These are phyloP conservation scores for Clarireedia sp. DNA, from an alignment of 2,329 filamentous ascomycete species.

Conservation along the genomic window DNA sequence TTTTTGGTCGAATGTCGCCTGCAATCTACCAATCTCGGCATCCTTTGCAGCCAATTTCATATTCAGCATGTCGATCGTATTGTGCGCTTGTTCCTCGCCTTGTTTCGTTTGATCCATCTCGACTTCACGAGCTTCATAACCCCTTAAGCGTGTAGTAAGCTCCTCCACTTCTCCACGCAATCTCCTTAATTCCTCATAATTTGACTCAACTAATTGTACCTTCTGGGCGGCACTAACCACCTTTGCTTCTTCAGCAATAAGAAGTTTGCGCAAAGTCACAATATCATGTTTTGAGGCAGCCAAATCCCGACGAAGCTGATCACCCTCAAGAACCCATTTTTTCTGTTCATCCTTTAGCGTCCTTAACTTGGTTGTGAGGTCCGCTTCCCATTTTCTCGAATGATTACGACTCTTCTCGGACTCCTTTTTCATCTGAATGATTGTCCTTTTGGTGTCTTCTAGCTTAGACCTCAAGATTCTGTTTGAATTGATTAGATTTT, in stretches of 20 bases:
- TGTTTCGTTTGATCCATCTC: conserved; percentile 49
- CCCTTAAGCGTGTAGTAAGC: conserved; percentile 52
- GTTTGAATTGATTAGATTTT: conserved; percentile 72
- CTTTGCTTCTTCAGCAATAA: conserved; percentile 62
- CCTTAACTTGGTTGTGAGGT: conserved; percentile 59
- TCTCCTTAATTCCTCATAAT: conserved; percentile 51
- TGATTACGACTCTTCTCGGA: conserved; percentile 63
- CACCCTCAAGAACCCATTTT: conserved; percentile 51
- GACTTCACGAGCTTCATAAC: conserved; percentile 56
- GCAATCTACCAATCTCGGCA: conserved; percentile 32
- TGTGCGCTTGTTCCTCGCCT: conserved; percentile 51
- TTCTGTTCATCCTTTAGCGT: conserved; percentile 63
- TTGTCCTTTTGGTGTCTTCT: conserved; percentile 63
- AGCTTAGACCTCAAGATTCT: conserved; percentile 64
- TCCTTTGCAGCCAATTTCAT: conserved; percentile 48
- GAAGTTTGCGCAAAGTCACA: conserved; percentile 55
- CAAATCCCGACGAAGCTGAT: conserved; percentile 49
- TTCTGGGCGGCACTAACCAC: conserved; percentile 58
- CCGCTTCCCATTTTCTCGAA: conserved; percentile 70
- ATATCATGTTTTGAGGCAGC: conserved; percentile 50
- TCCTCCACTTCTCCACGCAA: conserved; percentile 52
- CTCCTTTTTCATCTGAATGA: conserved; percentile 63
- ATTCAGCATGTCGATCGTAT: conserved; percentile 49
- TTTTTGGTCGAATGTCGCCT: too few species aligned
- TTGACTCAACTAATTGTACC: conserved; percentile 53